Evolutionary conservation across 2,329 filamentous ascomycete genomes (phyloP), one percentile per base, ranked within the genome.

Genomic region (Aspergillus fischeri): DNA sequence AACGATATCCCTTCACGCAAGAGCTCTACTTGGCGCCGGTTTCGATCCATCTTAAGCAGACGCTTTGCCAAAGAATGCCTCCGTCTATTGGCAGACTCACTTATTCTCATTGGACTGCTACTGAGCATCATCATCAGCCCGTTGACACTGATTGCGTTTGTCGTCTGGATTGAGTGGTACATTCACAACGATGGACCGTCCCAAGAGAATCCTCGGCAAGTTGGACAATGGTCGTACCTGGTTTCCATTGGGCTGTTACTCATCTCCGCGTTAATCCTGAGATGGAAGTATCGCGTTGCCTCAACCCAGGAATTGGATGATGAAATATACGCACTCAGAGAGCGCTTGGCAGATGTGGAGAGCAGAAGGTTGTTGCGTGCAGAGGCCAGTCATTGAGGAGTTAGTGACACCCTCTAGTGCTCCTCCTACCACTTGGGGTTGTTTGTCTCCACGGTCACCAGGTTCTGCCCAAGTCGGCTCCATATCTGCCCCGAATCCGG

Each of bases 131-230:
- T 72, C 8, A 53, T 69, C 29, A 71, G 67, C 11, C 70, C 69
- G 0, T 51, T 72, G 0, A 71, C 68, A 0, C 63, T 66, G 1
- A 60, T 72, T 7, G 70, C 68, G 0, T 73, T 73, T 49, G 65
- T 73, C 1, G 56, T 60, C 7, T 73, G 69, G 68, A 67, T 69
- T n/a, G 70, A 73, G 51, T 68, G 62, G 52, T 70, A 65, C 54
- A 71, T 73, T 8, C 52, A 61, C 29, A 61, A 67, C 11, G 70
- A 73, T 44, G 68, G 69, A 1, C 64, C 67, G 0, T 59, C 63
- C 0, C 62, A 67, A 32, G 70, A 73, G 52, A 62, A 57, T 41
- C 64, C 67, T 0, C 59, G 65, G 21, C 69, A 72, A 45, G 70
- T 73, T 11, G 70, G 68, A 8, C 70, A 73, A 51, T 73, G 70